These are phyloP conservation scores for Alternaria triticina DNA, from an alignment of 2,329 filamentous ascomycete species.

Conservation along the genomic window DNA sequence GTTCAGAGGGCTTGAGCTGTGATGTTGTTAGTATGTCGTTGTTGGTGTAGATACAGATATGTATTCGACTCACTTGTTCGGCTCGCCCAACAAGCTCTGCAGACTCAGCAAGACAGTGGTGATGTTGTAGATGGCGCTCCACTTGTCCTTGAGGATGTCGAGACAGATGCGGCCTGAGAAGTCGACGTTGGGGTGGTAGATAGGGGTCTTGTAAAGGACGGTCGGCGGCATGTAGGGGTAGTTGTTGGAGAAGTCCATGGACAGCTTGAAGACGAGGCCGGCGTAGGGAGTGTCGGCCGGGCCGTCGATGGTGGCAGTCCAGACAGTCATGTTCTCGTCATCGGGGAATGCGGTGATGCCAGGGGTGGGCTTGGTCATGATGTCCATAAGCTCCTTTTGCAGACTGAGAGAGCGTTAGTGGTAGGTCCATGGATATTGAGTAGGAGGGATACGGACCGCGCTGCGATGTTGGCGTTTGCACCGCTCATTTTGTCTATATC, in stretches of 20 bases:
- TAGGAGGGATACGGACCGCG: slow-evolving; percentile 49
- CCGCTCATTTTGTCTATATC: slow-evolving; percentile 33
- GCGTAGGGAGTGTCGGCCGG: slow-evolving; percentile 92
- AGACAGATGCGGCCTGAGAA: slow-evolving; percentile 96
- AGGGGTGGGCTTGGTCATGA: slow-evolving; percentile 94
- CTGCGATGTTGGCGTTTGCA: slow-evolving; percentile 54
- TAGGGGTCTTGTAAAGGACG: slow-evolving; percentile 96
- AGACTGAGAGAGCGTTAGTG: slow-evolving; percentile 63
- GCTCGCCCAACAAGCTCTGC: slow-evolving; percentile 93
- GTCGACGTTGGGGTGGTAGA: slow-evolving; percentile 99
- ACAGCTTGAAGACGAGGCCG: slow-evolving; percentile 87
- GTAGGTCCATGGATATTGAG: neutral
- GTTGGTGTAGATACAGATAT: neutral
- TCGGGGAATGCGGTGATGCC: slow-evolving; percentile 95
- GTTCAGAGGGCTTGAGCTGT: slow-evolving; percentile 93
- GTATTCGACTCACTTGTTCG: slow-evolving; percentile 80
- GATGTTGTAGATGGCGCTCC: slow-evolving; percentile 97
- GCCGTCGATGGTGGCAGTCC: slow-evolving; percentile 92
- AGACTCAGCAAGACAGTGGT: slow-evolving; percentile 90
- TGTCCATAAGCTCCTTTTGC: slow-evolving; percentile 96
- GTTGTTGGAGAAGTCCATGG: slow-evolving; percentile 86
- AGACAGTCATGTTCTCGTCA: slow-evolving; percentile 82
- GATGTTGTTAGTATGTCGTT: slow-evolving; percentile 15
- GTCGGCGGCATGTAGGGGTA: slow-evolving; percentile 92
- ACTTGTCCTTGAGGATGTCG: slow-evolving; percentile 98